Evolutionary conservation across 768 basidiomycete species (phyloP).

Genomic region (Russula brevipes): DNA sequence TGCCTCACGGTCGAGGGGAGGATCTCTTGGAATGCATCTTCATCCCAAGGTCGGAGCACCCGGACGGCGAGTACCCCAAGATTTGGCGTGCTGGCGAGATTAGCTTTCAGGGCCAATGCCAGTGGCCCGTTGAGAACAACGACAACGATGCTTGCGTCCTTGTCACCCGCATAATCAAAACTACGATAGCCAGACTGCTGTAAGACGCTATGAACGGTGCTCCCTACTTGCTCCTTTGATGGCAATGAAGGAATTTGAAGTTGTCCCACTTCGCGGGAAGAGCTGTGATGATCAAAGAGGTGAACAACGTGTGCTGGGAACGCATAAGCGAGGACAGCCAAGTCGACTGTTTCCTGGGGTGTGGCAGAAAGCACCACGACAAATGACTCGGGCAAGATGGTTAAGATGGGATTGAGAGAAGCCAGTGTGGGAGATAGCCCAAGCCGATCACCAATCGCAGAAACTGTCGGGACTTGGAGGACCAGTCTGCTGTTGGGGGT

Average conservation of each 20-base stretch:
- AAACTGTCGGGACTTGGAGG: conserved; percentile 76
- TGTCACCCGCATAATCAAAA: conserved; percentile 72
- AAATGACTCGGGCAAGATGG: conserved; percentile 58
- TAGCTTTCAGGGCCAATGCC: conserved; percentile 56
- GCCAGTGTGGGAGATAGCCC: conserved; percentile 75
- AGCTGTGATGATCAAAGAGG: conserved; percentile 82
- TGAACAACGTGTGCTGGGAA: conserved; percentile 74
- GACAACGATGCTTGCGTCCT: conserved; percentile 56
- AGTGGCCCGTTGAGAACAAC: conserved; percentile 73
- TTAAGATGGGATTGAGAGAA: conserved; percentile 53
- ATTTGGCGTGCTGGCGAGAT: conserved; percentile 41
- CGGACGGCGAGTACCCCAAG: conserved; percentile 69
- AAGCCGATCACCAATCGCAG: conserved; percentile 58
- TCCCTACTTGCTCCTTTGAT: conserved; percentile 30
- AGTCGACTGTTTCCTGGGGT: conserved; percentile 75
- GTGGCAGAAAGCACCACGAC: conserved; percentile 78
- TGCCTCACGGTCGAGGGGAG: conserved; percentile 55
- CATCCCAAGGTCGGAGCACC: conserved; percentile 81
- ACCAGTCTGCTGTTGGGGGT: conserved; percentile 62
- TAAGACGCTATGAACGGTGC: conserved; percentile 46
- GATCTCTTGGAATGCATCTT: conserved; percentile 50
- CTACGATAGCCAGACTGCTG: conserved; percentile 57
- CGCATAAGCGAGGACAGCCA: conserved; percentile 71
- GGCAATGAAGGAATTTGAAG: conserved; percentile 39
- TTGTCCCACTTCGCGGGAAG: conserved; percentile 70